These are phyloP conservation scores for Liriodendron chinense DNA, from an alignment of 164 flowering plant species.

Conservation along the genomic window DNA sequence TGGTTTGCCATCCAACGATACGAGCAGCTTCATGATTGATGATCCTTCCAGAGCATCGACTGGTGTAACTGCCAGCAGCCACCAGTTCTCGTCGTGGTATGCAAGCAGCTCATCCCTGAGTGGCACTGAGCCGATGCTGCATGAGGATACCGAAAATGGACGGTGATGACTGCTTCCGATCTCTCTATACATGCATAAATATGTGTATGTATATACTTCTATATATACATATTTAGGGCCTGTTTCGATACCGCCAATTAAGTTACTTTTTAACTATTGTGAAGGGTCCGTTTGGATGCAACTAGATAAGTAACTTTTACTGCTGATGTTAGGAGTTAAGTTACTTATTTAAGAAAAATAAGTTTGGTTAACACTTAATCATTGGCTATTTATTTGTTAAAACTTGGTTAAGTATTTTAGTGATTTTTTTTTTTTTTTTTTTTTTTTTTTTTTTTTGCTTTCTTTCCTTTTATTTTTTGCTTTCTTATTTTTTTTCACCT, in stretches of 20 bases:
- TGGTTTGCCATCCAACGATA: slow-evolving; percentile 16
- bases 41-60: background rate
- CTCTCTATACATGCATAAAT: background rate
- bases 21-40: slow-evolving; percentile 15
- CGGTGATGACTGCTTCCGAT: slow-evolving; percentile 2
- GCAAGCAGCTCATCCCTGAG: slow-evolving; percentile 8
- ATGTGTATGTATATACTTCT: background rate
- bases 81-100: slow-evolving; percentile 9
- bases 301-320: no score
- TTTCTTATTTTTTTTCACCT: no score
- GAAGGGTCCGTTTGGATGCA: no score
- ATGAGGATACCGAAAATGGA: slow-evolving; percentile 18
- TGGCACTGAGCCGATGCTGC: slow-evolving; percentile 12
- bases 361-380: slow-evolving; percentile 7
- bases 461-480: no score
- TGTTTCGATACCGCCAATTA: no score
- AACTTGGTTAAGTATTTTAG: background rate
- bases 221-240: background rate
- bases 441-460: no score
- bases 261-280: no score
- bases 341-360: no score
- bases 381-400: background rate
- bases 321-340: no score
- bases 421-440: no score
- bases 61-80: slow-evolving; percentile 3